phyloP scores from a whole-genome alignment of 305 asterid species.

The Coffea humblotiana region DNA sequence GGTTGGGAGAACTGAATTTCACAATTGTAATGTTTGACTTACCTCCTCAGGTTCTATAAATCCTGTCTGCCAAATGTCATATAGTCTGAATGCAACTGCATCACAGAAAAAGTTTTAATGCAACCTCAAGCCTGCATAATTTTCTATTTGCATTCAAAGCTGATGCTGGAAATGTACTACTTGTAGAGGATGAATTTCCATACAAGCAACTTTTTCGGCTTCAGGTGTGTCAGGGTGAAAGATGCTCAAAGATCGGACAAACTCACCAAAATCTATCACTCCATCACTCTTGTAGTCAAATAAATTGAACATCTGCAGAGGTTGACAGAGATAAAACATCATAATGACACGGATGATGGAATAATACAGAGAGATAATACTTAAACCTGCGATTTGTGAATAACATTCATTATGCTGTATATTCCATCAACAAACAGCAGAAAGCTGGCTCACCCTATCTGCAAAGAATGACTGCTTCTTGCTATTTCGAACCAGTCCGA shows the following conservation, averaged over 20 bases:
- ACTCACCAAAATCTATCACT: background rate
- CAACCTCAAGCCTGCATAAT: background rate
- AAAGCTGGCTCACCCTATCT: slow-evolving; percentile 26
- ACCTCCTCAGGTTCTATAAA: background rate
- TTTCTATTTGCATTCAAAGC: background rate
- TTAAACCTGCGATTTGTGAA: background rate
- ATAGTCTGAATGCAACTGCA: background rate
- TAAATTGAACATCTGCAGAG: background rate
- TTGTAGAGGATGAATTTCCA: background rate
- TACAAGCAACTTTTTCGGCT: background rate
- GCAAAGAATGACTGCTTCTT: slow-evolving; percentile 30
- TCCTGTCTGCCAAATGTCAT: background rate
- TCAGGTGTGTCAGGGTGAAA: background rate
- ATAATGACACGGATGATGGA: background rate
- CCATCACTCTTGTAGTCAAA: background rate
- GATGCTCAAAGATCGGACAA: background rate
- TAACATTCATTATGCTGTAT: background rate
- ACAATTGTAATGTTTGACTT: background rate
- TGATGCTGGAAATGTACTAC: background rate
- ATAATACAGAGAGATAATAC: no score
- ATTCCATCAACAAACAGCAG: background rate
- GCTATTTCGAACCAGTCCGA: slow-evolving; percentile 34
- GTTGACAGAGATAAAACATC: background rate
- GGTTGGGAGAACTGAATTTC: background rate
- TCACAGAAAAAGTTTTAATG: background rate